These are phyloP conservation scores for Haplographium delicatum DNA, from an alignment of 495 filamentous ascomycete species.

Conservation along the genomic window DNA sequence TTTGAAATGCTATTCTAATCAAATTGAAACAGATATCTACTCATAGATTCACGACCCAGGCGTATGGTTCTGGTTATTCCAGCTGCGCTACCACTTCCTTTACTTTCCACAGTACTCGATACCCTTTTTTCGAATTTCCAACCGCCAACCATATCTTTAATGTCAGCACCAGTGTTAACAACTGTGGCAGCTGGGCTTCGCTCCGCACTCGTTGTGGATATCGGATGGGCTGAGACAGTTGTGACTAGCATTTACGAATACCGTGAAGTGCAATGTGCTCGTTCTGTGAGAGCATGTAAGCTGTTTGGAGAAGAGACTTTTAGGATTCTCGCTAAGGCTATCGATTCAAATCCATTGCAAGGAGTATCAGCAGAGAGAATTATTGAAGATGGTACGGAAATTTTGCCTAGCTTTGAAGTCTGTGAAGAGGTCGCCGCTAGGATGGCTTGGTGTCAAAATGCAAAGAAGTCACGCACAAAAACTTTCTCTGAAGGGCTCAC, in stretches of 20 bases:
- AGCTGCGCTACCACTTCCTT: conserved; percentile 68
- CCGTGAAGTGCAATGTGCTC: conserved; percentile 60
- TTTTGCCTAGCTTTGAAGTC: conserved; percentile 60
- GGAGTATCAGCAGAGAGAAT: conserved; percentile 13
- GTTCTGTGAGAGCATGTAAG: conserved; percentile 71
- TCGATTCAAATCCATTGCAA: conserved; percentile 17
- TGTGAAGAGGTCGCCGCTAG: conserved; percentile 71
- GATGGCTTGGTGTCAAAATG: conserved; percentile 67
- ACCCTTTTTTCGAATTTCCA: conserved; percentile 76
- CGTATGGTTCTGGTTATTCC: conserved; percentile 68
- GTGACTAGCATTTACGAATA: conserved; percentile 85
- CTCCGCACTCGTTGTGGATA: conserved; percentile 74
- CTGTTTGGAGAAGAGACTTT: conserved; percentile 63
- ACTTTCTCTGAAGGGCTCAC: conserved; percentile 33
- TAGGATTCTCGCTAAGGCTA: conserved; percentile 46
- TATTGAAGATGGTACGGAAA: conserved; percentile 10
- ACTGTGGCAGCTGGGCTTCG: conserved; percentile 77
- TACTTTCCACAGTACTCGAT: conserved; percentile 69
- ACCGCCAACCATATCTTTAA: conserved; percentile 71
- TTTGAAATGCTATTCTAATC: neutral
- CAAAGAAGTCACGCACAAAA: conserved; percentile 21
- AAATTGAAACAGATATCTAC: conserved; percentile 51
- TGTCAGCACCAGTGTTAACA: conserved; percentile 66
- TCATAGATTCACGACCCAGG: conserved; percentile 72
- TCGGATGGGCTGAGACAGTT: conserved; percentile 87